Evolutionary conservation across 163 green algal species (phyloP).

Genomic region (Trebouxiophyceae sp.): DNA sequence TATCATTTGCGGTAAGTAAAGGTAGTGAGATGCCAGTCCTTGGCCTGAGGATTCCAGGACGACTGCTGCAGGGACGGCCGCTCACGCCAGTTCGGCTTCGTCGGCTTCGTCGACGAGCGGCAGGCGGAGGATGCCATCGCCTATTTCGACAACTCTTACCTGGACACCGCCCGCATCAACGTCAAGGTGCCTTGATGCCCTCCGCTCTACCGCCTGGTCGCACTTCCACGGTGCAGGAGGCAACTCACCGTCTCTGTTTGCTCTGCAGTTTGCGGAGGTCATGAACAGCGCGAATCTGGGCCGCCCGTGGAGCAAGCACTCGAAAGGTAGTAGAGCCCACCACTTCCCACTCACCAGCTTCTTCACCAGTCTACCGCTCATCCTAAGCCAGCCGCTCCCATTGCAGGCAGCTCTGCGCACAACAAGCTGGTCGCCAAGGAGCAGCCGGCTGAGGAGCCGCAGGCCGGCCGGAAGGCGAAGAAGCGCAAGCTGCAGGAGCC

Average conservation of each 20-base stretch:
- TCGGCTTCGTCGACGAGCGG: slow-evolving; percentile 78
- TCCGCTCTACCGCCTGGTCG: not conserved
- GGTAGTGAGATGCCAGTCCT: not conserved
- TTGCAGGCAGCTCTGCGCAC: slow-evolving; percentile 12
- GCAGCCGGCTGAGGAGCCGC: not conserved
- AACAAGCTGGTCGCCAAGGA: slow-evolving; percentile 7
- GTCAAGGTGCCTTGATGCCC: slow-evolving; percentile 70
- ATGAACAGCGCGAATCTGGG: slow-evolving; percentile 42
- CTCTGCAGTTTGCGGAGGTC: slow-evolving; percentile 66
- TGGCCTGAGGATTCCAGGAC: not conserved
- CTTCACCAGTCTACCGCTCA: too few relatives aligned
- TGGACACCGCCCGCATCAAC: slow-evolving; percentile 76
- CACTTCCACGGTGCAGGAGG: not conserved
- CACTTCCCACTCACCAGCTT: too few relatives aligned
- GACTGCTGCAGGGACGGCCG: slow-evolving; percentile 66
- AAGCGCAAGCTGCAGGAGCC: slow-evolving; percentile 3
- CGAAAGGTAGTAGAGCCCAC: too few relatives aligned
- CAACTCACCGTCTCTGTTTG: not conserved
- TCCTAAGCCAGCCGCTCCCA: not conserved
- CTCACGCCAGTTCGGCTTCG: slow-evolving; percentile 91
- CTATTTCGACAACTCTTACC: slow-evolving; percentile 89
- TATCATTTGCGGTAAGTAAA: too few relatives aligned
- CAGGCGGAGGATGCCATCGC: slow-evolving; percentile 64
- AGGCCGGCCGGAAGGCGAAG: not conserved
- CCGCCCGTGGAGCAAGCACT: slow-evolving; percentile 90